Evolutionary conservation across 192 early-diverging fungal genomes (phyloP).

Genomic region (Coemansia sp.): DNA sequence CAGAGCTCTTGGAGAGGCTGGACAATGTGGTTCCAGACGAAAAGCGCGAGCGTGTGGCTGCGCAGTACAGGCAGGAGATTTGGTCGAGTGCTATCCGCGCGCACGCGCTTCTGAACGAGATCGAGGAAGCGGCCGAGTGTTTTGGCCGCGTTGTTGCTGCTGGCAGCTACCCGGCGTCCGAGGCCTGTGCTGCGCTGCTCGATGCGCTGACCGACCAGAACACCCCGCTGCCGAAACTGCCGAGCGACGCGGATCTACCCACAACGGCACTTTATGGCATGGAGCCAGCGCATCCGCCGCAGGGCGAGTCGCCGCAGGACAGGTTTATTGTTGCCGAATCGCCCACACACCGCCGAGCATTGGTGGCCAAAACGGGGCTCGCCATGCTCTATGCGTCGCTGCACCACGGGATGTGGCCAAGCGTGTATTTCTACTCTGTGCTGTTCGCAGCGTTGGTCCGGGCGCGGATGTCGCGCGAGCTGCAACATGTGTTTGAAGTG

Average conservation of each 20-base stretch:
- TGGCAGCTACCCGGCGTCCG: slow-evolving; percentile 20
- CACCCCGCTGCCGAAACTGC: slow-evolving; percentile 15
- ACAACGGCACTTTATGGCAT: slow-evolving; percentile 6
- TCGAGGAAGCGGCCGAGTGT: slow-evolving; percentile 32
- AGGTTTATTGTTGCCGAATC: slow-evolving; percentile 12
- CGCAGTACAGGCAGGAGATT: slow-evolving; percentile 10
- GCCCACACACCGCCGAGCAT: slow-evolving; percentile 1
- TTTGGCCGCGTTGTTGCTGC: slow-evolving; percentile 22
- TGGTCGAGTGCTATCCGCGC: slow-evolving; percentile 24
- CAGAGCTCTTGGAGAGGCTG: slow-evolving; percentile 21
- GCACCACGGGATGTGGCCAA: slow-evolving; percentile 18
- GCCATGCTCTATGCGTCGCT: slow-evolving; percentile 37
- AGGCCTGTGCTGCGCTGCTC: slow-evolving; percentile 19
- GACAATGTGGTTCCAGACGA: not conserved
- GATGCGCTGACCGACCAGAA: not conserved
- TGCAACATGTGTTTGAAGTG: slow-evolving; percentile 31
- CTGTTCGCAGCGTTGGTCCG: slow-evolving; percentile 20
- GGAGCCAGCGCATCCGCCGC: slow-evolving; percentile 36
- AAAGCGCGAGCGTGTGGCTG: not conserved
- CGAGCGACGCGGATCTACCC: slow-evolving; percentile 8
- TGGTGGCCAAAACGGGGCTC: slow-evolving; percentile 39
- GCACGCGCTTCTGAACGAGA: slow-evolving; percentile 16
- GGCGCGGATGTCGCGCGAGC: slow-evolving; percentile 8
- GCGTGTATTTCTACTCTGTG: slow-evolving; percentile 24
- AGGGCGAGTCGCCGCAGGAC: slow-evolving; percentile 14